These are phyloP conservation scores for Penicillium sp. DNA, from an alignment of 2,329 filamentous ascomycete genomes.

Conservation along the genomic window DNA sequence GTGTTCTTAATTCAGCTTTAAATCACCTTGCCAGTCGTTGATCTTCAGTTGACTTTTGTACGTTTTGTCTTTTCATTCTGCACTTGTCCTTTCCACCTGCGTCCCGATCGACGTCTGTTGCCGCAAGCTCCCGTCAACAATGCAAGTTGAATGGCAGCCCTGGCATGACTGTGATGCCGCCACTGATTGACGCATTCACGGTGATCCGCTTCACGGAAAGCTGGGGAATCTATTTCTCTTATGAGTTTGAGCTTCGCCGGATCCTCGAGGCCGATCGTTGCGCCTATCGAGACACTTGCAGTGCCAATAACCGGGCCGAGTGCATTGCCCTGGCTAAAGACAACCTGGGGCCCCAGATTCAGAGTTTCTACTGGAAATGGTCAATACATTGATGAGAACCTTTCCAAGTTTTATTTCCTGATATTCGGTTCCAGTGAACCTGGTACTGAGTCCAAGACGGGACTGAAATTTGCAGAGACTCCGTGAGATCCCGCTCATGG, in stretches of 20 bases:
- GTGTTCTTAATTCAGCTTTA: no score
- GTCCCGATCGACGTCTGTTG: neutral
- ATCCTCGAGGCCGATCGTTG: slow-evolving; percentile 20
- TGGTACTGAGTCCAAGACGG: neutral
- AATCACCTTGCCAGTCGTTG: no score
- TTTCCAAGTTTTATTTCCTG: neutral
- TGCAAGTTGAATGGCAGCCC: neutral
- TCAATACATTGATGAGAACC: neutral
- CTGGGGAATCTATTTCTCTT: neutral
- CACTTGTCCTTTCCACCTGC: neutral
- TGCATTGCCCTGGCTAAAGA: slow-evolving; percentile 16
- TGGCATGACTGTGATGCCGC: neutral
- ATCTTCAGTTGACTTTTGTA: neutral
- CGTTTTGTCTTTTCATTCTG: neutral
- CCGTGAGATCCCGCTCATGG: neutral
- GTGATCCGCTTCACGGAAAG: slow-evolving; percentile 1
- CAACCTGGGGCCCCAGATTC: neutral
- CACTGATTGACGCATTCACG: slow-evolving; percentile 1
- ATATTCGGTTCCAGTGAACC: neutral
- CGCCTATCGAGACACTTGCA: neutral
- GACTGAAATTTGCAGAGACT: neutral
- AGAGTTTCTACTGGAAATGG: neutral
- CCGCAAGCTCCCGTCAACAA: neutral
- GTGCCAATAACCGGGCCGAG: neutral
- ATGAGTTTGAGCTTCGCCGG: slow-evolving; percentile 27